Base-by-base conservation (phyloP, 495 filamentous ascomycete genomes). In the Penicillium psychrofluorescens region DNA sequence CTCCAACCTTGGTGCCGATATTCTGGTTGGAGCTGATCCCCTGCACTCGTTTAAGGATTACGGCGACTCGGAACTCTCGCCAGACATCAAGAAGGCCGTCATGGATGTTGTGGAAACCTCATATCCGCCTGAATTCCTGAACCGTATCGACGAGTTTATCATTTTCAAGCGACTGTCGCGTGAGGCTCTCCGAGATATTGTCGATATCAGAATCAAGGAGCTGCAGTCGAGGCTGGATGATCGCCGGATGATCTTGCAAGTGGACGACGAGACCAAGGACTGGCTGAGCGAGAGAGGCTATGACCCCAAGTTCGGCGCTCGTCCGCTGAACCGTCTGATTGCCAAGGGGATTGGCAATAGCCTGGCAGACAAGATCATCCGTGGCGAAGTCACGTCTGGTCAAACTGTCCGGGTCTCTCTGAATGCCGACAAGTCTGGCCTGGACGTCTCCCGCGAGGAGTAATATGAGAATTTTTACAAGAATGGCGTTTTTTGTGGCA, bases 91-190 rank as follows among this genome's bases (percentile, higher is more conserved):
- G 58, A 66, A 75, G 36, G 81, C 85, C 1, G 88, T 97, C 34
- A 85, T 97, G 79, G 84, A 95, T 59, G 80, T 95, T n/a, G 89
- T 98, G 2, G 67, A 83, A 11, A 47, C 66, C 54, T 70, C 70
- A 9, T 95, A 96, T 59, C 76, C 90, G 6, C 92, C 94, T 10
- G 91, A 97, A 59, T 98, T 97, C 72, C 75, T 97, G 41, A 97
- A 98, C 64, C 80, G 92, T 7, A 87, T 97, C 41, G 92, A 97
- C 63, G 90, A 94, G 42, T 95, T 97, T 68, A 95, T 96, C 62
- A 72, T 97, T 56, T 97, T 97, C 76, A 85, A 84, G 57, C 78
- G 90, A 8, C 78, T 96, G 2, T 88, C 85, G 0, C 68, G 74
- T 13, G 72, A 77, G 16, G 89, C 92, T 36, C 78, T 97, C 22